Base-by-base conservation (phyloP, 208 protist species). In the Acanthamoeba royreba region DNA sequence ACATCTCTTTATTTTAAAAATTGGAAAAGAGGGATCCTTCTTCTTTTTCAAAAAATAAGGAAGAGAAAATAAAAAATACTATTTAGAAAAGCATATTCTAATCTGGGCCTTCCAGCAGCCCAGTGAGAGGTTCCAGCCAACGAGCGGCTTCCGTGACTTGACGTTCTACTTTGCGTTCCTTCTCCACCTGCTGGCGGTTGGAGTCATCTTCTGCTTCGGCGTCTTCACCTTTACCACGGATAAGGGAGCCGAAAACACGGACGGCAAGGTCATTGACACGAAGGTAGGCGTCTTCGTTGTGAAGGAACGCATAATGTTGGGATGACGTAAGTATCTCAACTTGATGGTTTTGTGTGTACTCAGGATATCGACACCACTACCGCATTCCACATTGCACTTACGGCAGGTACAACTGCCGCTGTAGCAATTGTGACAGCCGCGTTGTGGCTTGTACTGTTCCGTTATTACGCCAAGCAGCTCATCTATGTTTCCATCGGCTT, bases 121-220 rank as follows among this genome's bases (percentile, higher is more conserved):
- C 1, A 13, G 19, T 15, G 81, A 89, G 9, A 89, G 33, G 53
- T 92, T 92, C 42, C 52, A 72, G 31, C 87, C 87, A 2, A 43
- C 31, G 38, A 89, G 81, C 35, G 87, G 87, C 87, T 92, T 46
- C 63, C 49, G 87, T 52, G 87, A 92, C 25, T 35, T 92, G n/a
- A 19, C 61, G 2, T 92, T 92, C 43, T 77, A 52, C 40, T 49
- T 92, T 38, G 49, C 61, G 31, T 92, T 92, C 42, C 19, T 92
- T n/a, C 17, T 77, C 38, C 87, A 92, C 45, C 40, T 92, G 7
- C 33, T 92, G 58, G 28, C 46, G 0, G 61, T 77, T 4, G 35
- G 9, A 42, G 87, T 25, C 87, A 77, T 92, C 55, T 92, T 92
- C 38, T 25, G 58, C 43, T 31, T 69, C 47, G 87, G 87, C 55